phyloP scores from a whole-genome alignment of 129 eudicot genomes.

The Tagetes patula region DNA sequence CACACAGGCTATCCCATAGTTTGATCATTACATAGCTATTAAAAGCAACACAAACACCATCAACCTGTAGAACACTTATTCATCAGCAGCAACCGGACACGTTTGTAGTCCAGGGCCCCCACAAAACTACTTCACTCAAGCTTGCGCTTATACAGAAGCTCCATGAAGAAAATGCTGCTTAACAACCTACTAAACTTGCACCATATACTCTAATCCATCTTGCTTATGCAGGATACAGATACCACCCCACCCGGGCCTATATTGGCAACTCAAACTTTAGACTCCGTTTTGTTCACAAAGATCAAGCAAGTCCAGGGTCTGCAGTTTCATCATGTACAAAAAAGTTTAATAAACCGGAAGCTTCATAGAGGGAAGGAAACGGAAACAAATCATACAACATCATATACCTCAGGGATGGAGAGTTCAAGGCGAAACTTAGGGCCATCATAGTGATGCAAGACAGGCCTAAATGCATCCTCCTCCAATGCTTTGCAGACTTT shows the following conservation, averaged over 20 bases:
- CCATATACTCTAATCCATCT: constrained; percentile 36
- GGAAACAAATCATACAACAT: background rate
- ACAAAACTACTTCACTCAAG: constrained; percentile 64
- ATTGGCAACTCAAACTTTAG: constrained; percentile 32
- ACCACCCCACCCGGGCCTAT: background rate
- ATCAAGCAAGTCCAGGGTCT: constrained; percentile 95
- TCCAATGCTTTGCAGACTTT: constrained; percentile 91
- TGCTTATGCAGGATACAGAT: constrained; percentile 28
- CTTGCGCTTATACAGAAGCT: constrained; percentile 82
- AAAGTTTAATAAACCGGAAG: background rate
- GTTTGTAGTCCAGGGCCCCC: constrained; percentile 39
- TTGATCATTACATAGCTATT: constrained; percentile 25
- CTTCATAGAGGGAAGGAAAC: background rate
- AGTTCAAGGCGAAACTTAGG: constrained; percentile 98
- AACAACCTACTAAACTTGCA: constrained; percentile 49
- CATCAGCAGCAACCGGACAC: constrained; percentile 39
- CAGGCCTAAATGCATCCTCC: constrained; percentile 98
- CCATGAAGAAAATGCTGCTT: constrained; percentile 45
- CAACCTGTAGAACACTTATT: constrained; percentile 28
- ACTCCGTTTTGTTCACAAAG: constrained; percentile 93
- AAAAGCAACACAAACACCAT: constrained; percentile 27
- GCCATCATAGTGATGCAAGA: constrained; percentile 98
- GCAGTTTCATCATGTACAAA: constrained; percentile 13
- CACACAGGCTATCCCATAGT: constrained; percentile 23
- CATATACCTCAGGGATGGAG: constrained; percentile 83